Evolutionary conservation across 1,284 basidiomycete genomes (phyloP), one percentile per base, ranked within the genome.

Genomic region (Melampsora abietis-canadensis): DNA sequence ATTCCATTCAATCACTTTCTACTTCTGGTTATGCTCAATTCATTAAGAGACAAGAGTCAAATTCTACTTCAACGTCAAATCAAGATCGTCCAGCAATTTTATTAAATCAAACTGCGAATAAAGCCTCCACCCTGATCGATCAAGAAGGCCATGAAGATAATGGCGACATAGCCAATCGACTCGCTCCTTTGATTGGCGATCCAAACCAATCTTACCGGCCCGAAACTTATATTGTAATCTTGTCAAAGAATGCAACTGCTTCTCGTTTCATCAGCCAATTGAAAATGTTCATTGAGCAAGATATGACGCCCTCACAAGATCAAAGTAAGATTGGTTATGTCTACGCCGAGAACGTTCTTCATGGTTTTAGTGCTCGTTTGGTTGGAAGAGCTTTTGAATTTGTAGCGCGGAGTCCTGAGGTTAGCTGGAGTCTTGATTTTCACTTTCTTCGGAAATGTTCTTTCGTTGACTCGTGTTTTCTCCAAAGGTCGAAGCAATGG

Each of bases 291-390:
- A 57, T 57, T n/a, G 21, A 30, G 24, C 21, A 57, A 30, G 51
- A 21, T 10, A 30, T 21, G 27, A 30, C 7, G 51, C 10, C 51
- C 8, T 10, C n/a, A 21, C 51, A 57, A 30, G 51, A 21, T 57
- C 51, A 65, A 73, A 73, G 54, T 27, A 34, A 60, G 17, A 54
- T 73, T 27, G 70, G 70, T 2, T 66, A 73, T 57, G 24, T 73
- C 40, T 73, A 73, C 31, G 19, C 51, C 10, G 48, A 57, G 5
- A 5, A 44, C 6, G 51, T 64, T 15, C 54, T 73, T 15, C 31
- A 73, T 59, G 70, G 70, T 46, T 73, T 73, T 48, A 73, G 70
- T 40, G 70, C 54, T 21, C 62, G 51, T 30, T 47, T 73, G 40
- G 48, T 54, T 27, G 37, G 51, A 14, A n/a, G 57, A 44, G 63